Conservation (phyloP, 2,329 filamentous ascomycete species). For the Knoxdaviesia capensis region DNA sequence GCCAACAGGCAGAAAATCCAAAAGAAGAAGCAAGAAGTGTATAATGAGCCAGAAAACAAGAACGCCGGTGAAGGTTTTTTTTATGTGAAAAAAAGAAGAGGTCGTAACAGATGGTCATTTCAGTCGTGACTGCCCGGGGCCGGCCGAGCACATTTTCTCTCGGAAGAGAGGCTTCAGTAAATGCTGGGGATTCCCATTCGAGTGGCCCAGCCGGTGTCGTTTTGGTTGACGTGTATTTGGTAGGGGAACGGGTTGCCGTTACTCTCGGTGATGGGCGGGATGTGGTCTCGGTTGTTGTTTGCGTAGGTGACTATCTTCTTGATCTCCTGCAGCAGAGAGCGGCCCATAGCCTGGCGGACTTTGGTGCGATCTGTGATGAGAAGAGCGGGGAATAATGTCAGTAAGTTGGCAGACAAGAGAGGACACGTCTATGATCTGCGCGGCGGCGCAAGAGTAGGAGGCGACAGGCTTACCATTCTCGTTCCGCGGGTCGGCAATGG, state of each 20-base stretch:
- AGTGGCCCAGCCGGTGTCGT: conserved; percentile 58
- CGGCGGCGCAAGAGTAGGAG: neutral
- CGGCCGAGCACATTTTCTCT: too few relatives aligned
- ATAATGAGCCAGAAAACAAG: too few relatives aligned
- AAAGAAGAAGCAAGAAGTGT: too few relatives aligned
- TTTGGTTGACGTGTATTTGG: conserved; percentile 75
- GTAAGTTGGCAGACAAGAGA: neutral
- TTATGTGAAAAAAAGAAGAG: too few relatives aligned
- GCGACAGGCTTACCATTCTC: conserved; percentile 48
- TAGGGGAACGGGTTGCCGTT: conserved; percentile 92
- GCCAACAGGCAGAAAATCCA: too few relatives aligned
- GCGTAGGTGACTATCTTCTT: conserved; percentile 80
- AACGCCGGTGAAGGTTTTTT: too few relatives aligned
- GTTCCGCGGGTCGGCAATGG: conserved; percentile 73
- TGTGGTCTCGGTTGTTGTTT: conserved; percentile 83
- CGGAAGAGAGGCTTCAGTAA: too few relatives aligned
- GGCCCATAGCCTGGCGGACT: conserved; percentile 77
- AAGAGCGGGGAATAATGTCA: neutral
- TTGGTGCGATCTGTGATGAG: conserved; percentile 54
- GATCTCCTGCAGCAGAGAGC: conserved; percentile 67
- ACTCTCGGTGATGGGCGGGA: conserved; percentile 88
- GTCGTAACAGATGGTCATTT: too few relatives aligned
- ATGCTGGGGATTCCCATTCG: conserved; percentile 42
- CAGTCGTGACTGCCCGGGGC: too few relatives aligned
- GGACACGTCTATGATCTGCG: neutral